Percentiles rank a stretch among this genome's conserved stretches.
phyloP scores from a whole-genome alignment of 768 basidiomycete genomes.

The Amanita rubescens region DNA sequence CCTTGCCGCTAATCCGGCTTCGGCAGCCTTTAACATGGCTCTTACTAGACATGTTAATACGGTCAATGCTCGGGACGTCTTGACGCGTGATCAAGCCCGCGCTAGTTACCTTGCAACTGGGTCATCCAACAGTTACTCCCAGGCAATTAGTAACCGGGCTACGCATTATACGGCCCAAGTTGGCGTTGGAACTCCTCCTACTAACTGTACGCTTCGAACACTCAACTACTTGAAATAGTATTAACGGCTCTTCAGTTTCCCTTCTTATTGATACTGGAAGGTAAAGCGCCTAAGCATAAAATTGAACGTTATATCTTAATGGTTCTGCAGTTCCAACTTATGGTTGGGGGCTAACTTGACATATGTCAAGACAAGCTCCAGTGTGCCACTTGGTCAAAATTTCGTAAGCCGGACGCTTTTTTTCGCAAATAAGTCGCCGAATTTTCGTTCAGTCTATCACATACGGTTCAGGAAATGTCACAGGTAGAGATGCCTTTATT shows the following conservation, averaged over 20 bases:
- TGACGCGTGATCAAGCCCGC: too few species aligned
- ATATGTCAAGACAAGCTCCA: slow-evolving; percentile 40
- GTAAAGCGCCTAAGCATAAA: background rate
- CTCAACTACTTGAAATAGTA: background rate
- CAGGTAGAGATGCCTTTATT: slow-evolving; percentile 26
- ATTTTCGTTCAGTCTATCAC: slow-evolving; percentile 33
- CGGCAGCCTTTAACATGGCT: too few species aligned
- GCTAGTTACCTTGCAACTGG: too few species aligned
- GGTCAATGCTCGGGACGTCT: too few species aligned
- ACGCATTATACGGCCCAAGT: background rate
- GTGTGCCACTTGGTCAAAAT: slow-evolving; percentile 25
- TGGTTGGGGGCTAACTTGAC: slow-evolving; percentile 47
- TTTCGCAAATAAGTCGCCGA: slow-evolving; percentile 2
- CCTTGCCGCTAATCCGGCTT: too few species aligned
- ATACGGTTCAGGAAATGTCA: slow-evolving; percentile 58
- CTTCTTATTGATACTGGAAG: background rate
- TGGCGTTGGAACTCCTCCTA: slow-evolving; percentile 1
- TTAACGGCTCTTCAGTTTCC: background rate
- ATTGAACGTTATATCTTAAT: background rate
- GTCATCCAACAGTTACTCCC: too few species aligned
- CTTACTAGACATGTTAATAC: too few species aligned
- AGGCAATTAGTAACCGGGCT: background rate
- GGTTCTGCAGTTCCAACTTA: background rate
- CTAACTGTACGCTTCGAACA: background rate
- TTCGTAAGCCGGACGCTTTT: slow-evolving; percentile 20